Base-by-base conservation (phyloP, 257 asterid species). In the Pogostemon cablin region DNA sequence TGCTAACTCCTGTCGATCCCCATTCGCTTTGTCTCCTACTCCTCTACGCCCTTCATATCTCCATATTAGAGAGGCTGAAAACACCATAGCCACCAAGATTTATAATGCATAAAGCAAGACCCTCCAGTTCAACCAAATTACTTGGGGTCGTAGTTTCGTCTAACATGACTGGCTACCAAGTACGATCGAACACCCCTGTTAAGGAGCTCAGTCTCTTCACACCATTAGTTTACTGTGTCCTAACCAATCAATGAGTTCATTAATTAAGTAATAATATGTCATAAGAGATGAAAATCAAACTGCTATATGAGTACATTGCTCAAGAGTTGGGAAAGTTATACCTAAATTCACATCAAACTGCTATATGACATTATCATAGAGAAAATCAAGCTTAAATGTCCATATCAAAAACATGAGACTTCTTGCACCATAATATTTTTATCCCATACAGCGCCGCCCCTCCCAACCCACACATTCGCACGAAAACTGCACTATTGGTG, bases 91-190 rank as follows among this genome's bases (percentile, higher is more conserved):
- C 48, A 77, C 62, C 34, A 82, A 54, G 42, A 93, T 47, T 85
- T 86, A 87, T 71, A 77, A 17, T 55, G 86, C 88, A 84, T 92
- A 88, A n/a, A 90, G 71, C 47, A 84, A 82, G 78, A 90, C 82
- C 63, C 93, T 88, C 97, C 93, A 86, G 70, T 85, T 93, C 81
- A 88, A 83, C 98, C 98, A 93, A 15, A 76, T 93, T 90, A 74
- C 81, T 76, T 17, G 82, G 83, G 32, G 79, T 37, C 9, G 88
- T 84, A 6, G 98, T 75, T 63, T 93, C 90, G 3, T 76, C 78
- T 38, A 79, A 58, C 96, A 85, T 87, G 62, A 80, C 82, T 62
- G 68, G 79, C 68, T 57, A 48, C 85, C 81, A 75, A 79, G 78
- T 65, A 60, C 72, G 77, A 71, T 73, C 67, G 9, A 74, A 72